Conservation (phyloP, 768 basidiomycete species). For the Auriscalpium microsporum region DNA sequence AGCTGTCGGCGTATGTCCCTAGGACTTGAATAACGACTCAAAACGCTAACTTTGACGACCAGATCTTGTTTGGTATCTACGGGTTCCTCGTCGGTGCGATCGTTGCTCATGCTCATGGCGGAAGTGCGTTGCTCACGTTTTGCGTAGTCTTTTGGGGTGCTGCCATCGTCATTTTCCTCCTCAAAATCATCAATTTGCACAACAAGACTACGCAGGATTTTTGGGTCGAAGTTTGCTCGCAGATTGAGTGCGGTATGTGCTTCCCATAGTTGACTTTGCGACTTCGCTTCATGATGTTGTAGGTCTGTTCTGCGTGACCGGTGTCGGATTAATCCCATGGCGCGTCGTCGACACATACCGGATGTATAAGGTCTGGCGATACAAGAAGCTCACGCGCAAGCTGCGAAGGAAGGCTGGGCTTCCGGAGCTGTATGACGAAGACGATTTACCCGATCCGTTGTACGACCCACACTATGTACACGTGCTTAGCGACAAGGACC, state of each 20-base stretch:
- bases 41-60: not conserved
- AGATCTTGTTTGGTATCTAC: conserved; percentile 65
- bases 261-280: not conserved
- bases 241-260: conserved; percentile 60
- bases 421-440: conserved; percentile 60
- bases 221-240: conserved; percentile 75
- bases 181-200: conserved; percentile 61
- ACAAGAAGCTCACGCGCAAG: conserved; percentile 51
- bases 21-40: too few species aligned
- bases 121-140: not conserved
- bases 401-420: conserved; percentile 56
- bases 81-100: conserved; percentile 61
- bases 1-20: conserved; percentile 58
- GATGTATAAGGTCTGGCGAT: conserved; percentile 68
- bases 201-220: conserved; percentile 62
- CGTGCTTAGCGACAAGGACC: conserved; percentile 57
- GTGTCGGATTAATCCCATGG: conserved; percentile 72
- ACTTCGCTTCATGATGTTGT: not conserved
- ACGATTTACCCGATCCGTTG: conserved; percentile 74
- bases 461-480: conserved; percentile 66
- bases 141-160: conserved; percentile 75
- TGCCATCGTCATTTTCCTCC: conserved; percentile 68
- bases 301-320: conserved; percentile 76
- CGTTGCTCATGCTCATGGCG: too few species aligned
- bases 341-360: conserved; percentile 71